These are phyloP conservation scores for Silene uniflora DNA, from an alignment of 148 eudicot genomes.

Conservation along the genomic window DNA sequence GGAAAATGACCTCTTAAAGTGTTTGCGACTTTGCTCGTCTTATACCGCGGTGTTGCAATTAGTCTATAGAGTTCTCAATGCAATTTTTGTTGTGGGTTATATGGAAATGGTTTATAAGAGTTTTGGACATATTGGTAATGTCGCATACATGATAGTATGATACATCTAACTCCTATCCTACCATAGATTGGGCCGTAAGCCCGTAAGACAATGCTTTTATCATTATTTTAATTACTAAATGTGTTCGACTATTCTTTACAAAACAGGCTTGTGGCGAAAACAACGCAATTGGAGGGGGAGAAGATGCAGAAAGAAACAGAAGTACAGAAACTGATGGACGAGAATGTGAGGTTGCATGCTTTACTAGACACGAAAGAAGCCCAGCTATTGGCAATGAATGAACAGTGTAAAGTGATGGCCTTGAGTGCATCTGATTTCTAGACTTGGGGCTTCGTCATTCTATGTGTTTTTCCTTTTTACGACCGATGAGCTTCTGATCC, in stretches of 20 bases:
- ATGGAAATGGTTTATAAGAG: background rate
- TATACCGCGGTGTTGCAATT: background rate
- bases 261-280: slow-evolving; percentile 68
- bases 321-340: slow-evolving; percentile 84
- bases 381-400: slow-evolving; percentile 88
- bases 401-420: slow-evolving; percentile 91
- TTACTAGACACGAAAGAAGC: slow-evolving; percentile 86
- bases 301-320: slow-evolving; percentile 81
- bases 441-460: background rate
- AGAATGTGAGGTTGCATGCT: slow-evolving; percentile 62
- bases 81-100: too few relatives aligned
- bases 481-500: slow-evolving; percentile 16
- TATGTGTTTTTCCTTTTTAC: background rate
- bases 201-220: background rate
- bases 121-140: background rate
- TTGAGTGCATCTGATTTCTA: slow-evolving; percentile 55
- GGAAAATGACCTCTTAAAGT: too few relatives aligned
- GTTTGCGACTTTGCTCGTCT: background rate
- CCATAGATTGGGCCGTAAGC: too few relatives aligned
- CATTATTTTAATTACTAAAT: background rate
- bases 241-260: background rate
- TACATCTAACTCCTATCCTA: background rate
- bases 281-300: slow-evolving; percentile 73
- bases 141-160: too few relatives aligned
- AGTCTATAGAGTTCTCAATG: background rate